Conservation (phyloP, 306 rosid genomes). For the Amphicarpaea edgeworthii region DNA sequence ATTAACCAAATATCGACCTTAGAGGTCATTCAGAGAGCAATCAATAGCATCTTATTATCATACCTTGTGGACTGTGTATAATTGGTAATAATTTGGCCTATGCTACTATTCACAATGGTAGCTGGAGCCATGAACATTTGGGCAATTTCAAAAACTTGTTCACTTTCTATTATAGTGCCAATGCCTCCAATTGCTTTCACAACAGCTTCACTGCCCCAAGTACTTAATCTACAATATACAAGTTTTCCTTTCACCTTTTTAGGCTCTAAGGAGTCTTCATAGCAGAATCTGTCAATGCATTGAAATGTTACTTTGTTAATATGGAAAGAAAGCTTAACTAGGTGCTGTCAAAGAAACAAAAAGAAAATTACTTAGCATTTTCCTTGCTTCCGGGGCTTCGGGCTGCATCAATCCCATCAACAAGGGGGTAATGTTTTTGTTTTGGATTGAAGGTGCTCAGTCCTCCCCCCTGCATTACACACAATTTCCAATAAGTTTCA, state of each 20-base stretch:
- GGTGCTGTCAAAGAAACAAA: neutral
- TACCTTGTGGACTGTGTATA: slow-evolving; percentile 79
- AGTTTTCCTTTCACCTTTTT: slow-evolving; percentile 70
- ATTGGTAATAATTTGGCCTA: slow-evolving; percentile 50
- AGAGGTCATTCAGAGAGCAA: slow-evolving; percentile 6
- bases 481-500: too few relatives aligned
- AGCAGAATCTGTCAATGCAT: slow-evolving; percentile 52
- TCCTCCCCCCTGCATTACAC: slow-evolving; percentile 70
- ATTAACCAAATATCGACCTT: neutral
- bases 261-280: slow-evolving; percentile 61
- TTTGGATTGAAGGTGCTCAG: slow-evolving; percentile 65
- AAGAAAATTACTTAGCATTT: slow-evolving; percentile 57
- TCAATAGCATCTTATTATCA: slow-evolving; percentile 1
- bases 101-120: slow-evolving; percentile 61
- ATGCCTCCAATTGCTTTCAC: slow-evolving; percentile 72
- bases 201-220: slow-evolving; percentile 70
- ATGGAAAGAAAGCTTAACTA: neutral
- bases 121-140: slow-evolving; percentile 82
- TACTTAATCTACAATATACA: slow-evolving; percentile 58
- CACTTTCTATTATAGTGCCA: slow-evolving; percentile 66
- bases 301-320: neutral
- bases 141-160: slow-evolving; percentile 58
- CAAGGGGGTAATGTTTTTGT: slow-evolving; percentile 61
- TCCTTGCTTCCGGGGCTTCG: slow-evolving; percentile 52
- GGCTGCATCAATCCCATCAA: slow-evolving; percentile 73